phyloP scores from a whole-genome alignment of 106 monocot species.

The Dendrobium chrysotoxum region DNA sequence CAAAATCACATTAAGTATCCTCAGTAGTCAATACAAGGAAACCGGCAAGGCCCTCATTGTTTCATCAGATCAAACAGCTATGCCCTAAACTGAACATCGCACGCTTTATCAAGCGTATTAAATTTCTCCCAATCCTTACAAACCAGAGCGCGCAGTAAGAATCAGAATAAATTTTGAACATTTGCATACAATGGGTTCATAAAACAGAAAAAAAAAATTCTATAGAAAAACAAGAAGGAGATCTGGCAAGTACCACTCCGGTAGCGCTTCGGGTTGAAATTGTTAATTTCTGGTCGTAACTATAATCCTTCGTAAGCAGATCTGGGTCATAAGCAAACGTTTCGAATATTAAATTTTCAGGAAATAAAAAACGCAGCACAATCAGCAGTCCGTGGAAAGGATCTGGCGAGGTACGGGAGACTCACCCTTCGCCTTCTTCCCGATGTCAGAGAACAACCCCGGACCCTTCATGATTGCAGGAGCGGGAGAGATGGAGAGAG shows the following conservation, averaged over 20 bases:
- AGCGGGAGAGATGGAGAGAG: background rate
- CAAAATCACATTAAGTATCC: background rate
- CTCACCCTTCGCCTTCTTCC: slow-evolving; percentile 26
- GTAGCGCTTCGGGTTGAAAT: slow-evolving; percentile 17
- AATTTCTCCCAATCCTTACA: background rate
- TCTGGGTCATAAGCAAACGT: slow-evolving; percentile 1
- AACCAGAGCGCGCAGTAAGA: background rate
- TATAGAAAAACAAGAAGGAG: background rate
- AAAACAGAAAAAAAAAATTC: background rate
- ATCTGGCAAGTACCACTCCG: slow-evolving; percentile 19
- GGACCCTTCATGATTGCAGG: slow-evolving; percentile 19
- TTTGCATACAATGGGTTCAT: background rate
- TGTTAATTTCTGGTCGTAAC: slow-evolving; percentile 23
- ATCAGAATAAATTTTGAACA: background rate
- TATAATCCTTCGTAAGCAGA: slow-evolving; percentile 23
- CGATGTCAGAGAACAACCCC: slow-evolving; percentile 25
- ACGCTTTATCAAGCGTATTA: background rate
- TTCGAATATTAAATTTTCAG: background rate
- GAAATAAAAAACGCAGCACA: background rate
- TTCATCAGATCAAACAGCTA: background rate
- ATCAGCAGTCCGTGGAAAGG: background rate
- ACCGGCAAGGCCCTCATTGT: background rate
- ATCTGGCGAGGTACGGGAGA: background rate
- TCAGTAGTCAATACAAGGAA: background rate
- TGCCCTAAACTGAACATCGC: background rate